Conservation (phyloP, 2,329 filamentous ascomycete species). For the Xylaria sp. region DNA sequence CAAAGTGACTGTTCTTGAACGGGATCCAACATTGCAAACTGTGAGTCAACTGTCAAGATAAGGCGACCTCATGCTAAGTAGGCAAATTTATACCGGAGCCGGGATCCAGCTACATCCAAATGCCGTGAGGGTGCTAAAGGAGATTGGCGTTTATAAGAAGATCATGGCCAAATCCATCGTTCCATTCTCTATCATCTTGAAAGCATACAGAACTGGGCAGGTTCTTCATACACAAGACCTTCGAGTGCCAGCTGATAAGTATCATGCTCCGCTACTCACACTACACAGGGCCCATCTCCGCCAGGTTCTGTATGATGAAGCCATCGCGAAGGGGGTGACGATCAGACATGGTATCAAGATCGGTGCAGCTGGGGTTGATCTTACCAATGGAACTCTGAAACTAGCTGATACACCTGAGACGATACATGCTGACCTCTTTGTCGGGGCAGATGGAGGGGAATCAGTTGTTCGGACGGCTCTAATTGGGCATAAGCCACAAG, state of each 20-base stretch:
- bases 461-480: slow-evolving; percentile 34
- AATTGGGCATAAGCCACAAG: slow-evolving; percentile 33
- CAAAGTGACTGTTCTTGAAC: slow-evolving; percentile 40
- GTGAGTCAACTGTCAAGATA: slow-evolving; percentile 28
- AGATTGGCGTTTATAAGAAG: slow-evolving; percentile 39
- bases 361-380: slow-evolving; percentile 29
- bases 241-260: slow-evolving; percentile 25
- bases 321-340: slow-evolving; percentile 35
- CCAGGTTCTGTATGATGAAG: slow-evolving; percentile 40
- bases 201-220: slow-evolving; percentile 39
- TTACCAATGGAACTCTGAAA: slow-evolving; percentile 25
- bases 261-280: slow-evolving; percentile 40
- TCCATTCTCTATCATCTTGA: slow-evolving; percentile 36
- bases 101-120: slow-evolving; percentile 44
- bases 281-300: slow-evolving; percentile 41
- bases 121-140: slow-evolving; percentile 38
- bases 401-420: slow-evolving; percentile 27
- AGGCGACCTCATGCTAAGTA: slow-evolving; percentile 11
- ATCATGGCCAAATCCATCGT: slow-evolving; percentile 36
- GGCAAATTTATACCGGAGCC: slow-evolving; percentile 32
- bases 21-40: slow-evolving; percentile 36
- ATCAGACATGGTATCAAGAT: slow-evolving; percentile 38
- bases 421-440: slow-evolving; percentile 36
- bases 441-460: slow-evolving; percentile 38
- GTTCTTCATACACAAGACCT: slow-evolving; percentile 41